Conservation (phyloP, 371 early-diverging fungal genomes). For the Phascolomyces articulosus region DNA sequence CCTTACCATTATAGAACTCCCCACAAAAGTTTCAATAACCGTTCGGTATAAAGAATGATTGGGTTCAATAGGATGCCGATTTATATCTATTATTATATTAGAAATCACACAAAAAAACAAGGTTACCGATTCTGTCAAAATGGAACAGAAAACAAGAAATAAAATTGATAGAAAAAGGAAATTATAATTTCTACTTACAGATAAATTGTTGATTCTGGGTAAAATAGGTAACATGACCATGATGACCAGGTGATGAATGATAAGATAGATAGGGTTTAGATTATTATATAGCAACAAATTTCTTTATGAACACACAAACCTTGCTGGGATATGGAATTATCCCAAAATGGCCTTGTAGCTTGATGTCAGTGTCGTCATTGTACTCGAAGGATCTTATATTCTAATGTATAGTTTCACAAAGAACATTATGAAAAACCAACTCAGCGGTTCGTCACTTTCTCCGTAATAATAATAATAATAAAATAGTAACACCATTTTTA, state of each 20-base stretch:
- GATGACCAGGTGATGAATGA: conserved; percentile 9
- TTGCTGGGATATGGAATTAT: conserved; percentile 48
- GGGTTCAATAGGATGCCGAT: conserved; percentile 22
- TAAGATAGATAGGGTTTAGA: conserved; percentile 5
- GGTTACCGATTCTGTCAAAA: neutral
- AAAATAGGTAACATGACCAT: neutral
- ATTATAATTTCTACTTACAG: conserved; percentile 27
- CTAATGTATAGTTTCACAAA: conserved; percentile 16
- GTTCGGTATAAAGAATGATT: conserved; percentile 38
- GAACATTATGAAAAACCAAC: neutral
- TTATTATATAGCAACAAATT: neutral
- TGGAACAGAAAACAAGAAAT: neutral
- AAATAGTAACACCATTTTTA: neutral
- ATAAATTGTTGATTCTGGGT: conserved; percentile 45
- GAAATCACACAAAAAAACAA: neutral
- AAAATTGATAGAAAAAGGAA: too few species aligned
- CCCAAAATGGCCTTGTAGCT: conserved; percentile 46
- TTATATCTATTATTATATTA: neutral
- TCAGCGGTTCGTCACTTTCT: neutral
- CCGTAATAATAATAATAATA: neutral
- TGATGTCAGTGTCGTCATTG: conserved; percentile 21
- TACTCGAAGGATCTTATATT: conserved; percentile 25
- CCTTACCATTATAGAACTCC: conserved; percentile 27
- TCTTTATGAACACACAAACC: too few species aligned
- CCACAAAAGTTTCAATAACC: conserved; percentile 41